Evolutionary conservation across 2,329 filamentous ascomycete species (phyloP).

Genomic region (Claviceps quebecensis): DNA sequence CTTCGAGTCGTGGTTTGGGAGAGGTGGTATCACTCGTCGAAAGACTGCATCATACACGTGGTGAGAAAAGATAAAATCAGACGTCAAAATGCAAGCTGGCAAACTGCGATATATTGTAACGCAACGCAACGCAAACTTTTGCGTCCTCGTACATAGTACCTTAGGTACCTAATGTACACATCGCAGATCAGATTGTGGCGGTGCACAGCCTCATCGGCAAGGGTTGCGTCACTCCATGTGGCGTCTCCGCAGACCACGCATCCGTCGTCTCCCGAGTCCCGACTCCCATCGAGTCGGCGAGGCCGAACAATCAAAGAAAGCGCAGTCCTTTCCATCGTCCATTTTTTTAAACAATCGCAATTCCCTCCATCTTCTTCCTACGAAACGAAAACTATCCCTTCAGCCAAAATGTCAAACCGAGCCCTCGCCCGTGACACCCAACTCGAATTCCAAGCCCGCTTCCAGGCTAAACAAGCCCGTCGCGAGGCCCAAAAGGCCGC

Average conservation of each 20-base stretch:
- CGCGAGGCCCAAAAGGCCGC: slow-evolving; percentile 46
- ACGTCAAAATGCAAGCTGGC: not conserved
- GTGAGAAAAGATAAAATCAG: too few species aligned
- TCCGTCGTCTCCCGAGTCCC: too few species aligned
- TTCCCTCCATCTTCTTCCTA: too few species aligned
- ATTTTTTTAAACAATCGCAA: too few species aligned
- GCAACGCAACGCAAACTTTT: not conserved
- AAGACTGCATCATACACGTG: not conserved
- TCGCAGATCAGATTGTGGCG: not conserved
- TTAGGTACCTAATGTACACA: too few species aligned
- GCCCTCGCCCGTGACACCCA: slow-evolving; percentile 47
- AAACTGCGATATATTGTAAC: not conserved
- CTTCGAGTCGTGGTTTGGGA: not conserved
- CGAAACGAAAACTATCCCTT: too few species aligned
- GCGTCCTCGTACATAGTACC: not conserved
- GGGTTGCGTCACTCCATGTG: slow-evolving; percentile 7
- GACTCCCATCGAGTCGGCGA: not conserved
- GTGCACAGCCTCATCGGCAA: not conserved
- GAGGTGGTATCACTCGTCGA: not conserved
- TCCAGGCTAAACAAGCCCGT: slow-evolving; percentile 48
- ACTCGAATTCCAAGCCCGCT: slow-evolving; percentile 48
- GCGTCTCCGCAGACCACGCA: slow-evolving; percentile 5
- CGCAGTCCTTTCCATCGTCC: too few species aligned
- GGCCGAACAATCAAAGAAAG: not conserved
- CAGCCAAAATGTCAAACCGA: slow-evolving; percentile 39